Percentiles rank a stretch among this genome's conserved stretches.
These are phyloP conservation scores for Cyclanthera cordifolia DNA, from an alignment of 306 rosid genomes.

Conservation along the genomic window DNA sequence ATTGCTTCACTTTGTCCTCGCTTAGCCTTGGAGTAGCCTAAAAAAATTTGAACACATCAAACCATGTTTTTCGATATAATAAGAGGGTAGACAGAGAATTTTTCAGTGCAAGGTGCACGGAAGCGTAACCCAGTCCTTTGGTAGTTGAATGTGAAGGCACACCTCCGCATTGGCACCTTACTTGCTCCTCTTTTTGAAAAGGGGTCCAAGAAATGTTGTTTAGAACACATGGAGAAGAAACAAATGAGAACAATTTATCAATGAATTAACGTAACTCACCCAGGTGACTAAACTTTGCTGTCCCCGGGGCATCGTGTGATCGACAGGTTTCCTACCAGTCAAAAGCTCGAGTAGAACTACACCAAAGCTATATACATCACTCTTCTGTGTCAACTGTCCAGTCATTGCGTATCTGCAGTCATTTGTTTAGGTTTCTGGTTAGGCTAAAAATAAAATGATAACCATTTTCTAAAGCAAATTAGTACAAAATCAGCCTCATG, in stretches of 20 bases:
- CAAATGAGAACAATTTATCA: not conserved
- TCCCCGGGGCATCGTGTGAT: slow-evolving; percentile 52
- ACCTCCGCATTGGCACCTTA: not conserved
- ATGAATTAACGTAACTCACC: slow-evolving; percentile 34
- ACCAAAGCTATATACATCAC: slow-evolving; percentile 39
- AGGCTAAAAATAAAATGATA: no score
- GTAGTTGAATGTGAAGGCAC: not conserved
- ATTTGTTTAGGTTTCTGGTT: no score
- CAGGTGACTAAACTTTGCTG: slow-evolving; percentile 64
- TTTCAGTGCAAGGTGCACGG: not conserved
- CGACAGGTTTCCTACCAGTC: slow-evolving; percentile 46
- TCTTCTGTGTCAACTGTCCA: slow-evolving; percentile 44
- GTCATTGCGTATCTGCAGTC: slow-evolving; percentile 40
- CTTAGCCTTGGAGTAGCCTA: slow-evolving; percentile 96
- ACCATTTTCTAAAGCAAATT: no score
- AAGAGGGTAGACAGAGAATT: not conserved
- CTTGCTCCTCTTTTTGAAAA: not conserved
- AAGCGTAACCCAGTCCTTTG: not conserved
- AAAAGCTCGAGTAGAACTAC: slow-evolving; percentile 49
- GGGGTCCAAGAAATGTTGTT: not conserved
- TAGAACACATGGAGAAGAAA: not conserved
- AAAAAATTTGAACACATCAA: not conserved
- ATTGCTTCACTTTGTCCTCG: slow-evolving; percentile 92
- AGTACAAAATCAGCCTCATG: no score
- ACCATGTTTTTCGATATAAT: not conserved